Percentiles rank a stretch among this genome's conserved stretches.
Conservation (phyloP, 768 basidiomycete genomes). For the Pisolithus sp. region DNA sequence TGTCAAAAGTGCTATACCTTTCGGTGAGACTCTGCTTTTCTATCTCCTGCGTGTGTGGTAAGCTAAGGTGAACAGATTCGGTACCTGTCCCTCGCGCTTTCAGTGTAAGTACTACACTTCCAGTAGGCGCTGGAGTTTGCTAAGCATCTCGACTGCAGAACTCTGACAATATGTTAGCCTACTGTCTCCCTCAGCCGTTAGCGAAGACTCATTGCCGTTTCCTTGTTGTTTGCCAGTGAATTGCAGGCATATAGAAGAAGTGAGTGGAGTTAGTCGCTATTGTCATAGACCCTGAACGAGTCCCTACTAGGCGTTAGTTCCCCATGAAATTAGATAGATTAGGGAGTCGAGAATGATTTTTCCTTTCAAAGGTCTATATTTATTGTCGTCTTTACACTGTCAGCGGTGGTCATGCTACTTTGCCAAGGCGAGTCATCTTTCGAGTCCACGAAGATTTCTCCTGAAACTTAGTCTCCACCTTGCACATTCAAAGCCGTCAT, state of each 20-base stretch:
- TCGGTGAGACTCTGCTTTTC: background rate
- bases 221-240: background rate
- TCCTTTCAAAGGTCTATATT: background rate
- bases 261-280: background rate
- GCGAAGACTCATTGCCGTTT: background rate
- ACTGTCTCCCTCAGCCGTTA: background rate
- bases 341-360: no score
- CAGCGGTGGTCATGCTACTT: background rate
- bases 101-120: background rate
- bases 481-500: conserved; percentile 5
- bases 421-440: conserved; percentile 11
- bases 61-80: conserved; percentile 4
- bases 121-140: no score
- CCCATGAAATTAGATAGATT: background rate
- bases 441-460: background rate
- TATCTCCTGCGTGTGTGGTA: no score
- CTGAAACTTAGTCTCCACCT: no score
- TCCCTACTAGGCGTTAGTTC: conserved; percentile 2
- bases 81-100: background rate
- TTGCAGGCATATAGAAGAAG: background rate
- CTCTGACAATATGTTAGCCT: background rate
- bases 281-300: background rate
- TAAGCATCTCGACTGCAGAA: background rate
- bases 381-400: background rate
- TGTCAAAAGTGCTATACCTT: conserved; percentile 7